Evolutionary conservation across 768 basidiomycete genomes (phyloP), one percentile per base, ranked within the genome.

Genomic region (Kondoa malvinella): DNA sequence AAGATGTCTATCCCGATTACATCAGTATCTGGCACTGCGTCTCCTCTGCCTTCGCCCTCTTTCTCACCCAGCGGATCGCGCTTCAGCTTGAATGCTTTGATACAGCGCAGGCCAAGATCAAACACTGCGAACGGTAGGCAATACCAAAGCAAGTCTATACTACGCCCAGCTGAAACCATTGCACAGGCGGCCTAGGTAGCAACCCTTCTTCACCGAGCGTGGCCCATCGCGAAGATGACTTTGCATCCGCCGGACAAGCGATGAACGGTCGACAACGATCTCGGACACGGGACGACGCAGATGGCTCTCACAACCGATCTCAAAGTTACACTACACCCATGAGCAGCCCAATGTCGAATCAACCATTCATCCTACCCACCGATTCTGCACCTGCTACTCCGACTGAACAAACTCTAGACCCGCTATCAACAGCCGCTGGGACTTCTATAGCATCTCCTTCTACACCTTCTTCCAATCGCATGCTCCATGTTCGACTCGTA

Each of bases 401-500:
- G 21, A 21, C 21, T 8, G 40, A 50, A 8, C 40, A 50, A 50
- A 21, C 21, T 8, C 12, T 8, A 50, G 40, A 50, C 40, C 40
- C 40, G 21, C 21, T 50, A 50, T 8, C 40, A 50, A 21, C 40
- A 50, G 21, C 63, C 4, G 30, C 16, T 32, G 34, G 16, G 4
- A 14, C 63, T 32, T 31, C 25, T 33, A 26, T 14, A 62, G 4
- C 66, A 2, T 40, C 67, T 29, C 25, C 67, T 15, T 27, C 67
- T 57, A 30, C 67, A 3, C 30, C 61, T 32, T 66, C 67, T 2
- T 64, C 66, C n/a, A n/a, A n/a, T n/a, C 26, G 67, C 34, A 61
- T 29, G 14, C 65, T 66, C 21, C 86, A 88, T 74, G 89, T 96
- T 74, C 87, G 92, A 21, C 86, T 99, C 65, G 94, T 96, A 12